Evolutionary conservation across 2,329 filamentous ascomycete genomes (phyloP).

Genomic region (Ustilaginoidea virens): DNA sequence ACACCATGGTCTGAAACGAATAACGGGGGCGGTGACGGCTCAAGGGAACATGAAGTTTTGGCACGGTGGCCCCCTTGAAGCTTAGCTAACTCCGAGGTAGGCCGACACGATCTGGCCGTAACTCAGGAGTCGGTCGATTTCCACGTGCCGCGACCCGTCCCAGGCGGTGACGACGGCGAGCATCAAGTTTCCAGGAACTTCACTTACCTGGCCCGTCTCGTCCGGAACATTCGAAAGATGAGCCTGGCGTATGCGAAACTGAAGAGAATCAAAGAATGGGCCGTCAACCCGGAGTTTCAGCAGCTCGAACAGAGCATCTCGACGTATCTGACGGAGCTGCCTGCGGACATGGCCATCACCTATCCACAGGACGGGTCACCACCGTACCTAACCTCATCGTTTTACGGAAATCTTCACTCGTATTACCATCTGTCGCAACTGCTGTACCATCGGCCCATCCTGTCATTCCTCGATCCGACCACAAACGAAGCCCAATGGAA

Average conservation of each 20-base stretch:
- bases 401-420: conserved; percentile 74
- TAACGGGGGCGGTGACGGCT: neutral
- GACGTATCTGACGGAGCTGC: conserved; percentile 62
- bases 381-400: conserved; percentile 76
- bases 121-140: conserved; percentile 64
- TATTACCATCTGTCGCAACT: conserved; percentile 81
- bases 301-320: conserved; percentile 64
- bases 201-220: conserved; percentile 61
- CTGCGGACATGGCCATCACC: conserved; percentile 59
- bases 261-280: conserved; percentile 73
- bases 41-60: neutral
- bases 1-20: no score
- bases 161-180: conserved; percentile 60
- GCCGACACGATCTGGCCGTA: conserved; percentile 65
- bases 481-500: conserved; percentile 64
- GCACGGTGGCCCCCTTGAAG: neutral
- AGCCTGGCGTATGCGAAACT: conserved; percentile 60
- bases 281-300: conserved; percentile 67
- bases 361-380: conserved; percentile 67
- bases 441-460: conserved; percentile 73
- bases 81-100: conserved; percentile 23
- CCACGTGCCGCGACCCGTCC: conserved; percentile 43
- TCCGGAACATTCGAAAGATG: conserved; percentile 64
- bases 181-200: conserved; percentile 71
- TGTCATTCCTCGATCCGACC: conserved; percentile 63